Conservation (phyloP, 2,329 filamentous ascomycete genomes). For the Aspergillus transmontanensis region DNA sequence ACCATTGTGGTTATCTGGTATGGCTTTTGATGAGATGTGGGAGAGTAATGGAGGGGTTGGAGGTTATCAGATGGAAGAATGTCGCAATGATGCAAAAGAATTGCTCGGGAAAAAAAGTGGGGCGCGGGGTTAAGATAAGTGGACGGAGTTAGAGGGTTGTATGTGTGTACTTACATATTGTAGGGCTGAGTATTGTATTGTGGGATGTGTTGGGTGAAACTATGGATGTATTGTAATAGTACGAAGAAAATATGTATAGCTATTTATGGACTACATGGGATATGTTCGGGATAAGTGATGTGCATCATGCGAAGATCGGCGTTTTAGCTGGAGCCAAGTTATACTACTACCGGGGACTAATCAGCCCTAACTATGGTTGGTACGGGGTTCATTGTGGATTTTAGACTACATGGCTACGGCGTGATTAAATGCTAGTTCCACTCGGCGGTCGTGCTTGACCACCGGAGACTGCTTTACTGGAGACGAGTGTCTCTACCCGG, state of each 20-base stretch:
- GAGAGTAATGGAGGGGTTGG: too few relatives aligned
- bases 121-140: slow-evolving; percentile 1
- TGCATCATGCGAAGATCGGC: too few relatives aligned
- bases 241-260: too few relatives aligned
- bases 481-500: background rate
- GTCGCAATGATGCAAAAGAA: slow-evolving; percentile 1
- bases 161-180: too few relatives aligned
- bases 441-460: background rate
- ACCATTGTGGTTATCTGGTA: background rate
- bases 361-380: background rate
- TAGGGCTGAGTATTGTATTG: too few relatives aligned
- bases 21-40: too few relatives aligned
- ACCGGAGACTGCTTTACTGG: background rate
- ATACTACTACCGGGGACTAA: background rate
- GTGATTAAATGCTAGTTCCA: background rate
- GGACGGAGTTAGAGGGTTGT: background rate
- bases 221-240: too few relatives aligned
- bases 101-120: slow-evolving; percentile 1
- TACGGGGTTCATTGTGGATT: background rate
- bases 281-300: too few relatives aligned
- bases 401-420: background rate
- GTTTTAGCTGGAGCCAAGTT: too few relatives aligned
- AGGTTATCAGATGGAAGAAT: background rate
- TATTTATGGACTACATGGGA: too few relatives aligned
- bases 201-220: too few relatives aligned